Percentiles rank a stretch among this genome's conserved stretches.
These are phyloP conservation scores for Pichia cactophila DNA, from an alignment of 1,139 yeast species.

Conservation along the genomic window DNA sequence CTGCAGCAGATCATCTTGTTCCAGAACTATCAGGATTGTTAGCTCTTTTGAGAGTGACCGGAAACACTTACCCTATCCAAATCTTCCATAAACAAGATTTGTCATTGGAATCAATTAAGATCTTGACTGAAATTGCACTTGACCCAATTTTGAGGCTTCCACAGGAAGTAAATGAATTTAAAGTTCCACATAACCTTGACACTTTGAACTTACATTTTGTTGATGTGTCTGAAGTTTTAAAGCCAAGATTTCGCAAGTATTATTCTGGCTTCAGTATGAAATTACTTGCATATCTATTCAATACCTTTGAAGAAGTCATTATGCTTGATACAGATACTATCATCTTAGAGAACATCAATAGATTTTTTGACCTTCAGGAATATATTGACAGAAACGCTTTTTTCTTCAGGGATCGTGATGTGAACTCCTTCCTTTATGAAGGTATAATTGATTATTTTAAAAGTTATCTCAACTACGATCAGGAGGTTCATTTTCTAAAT, in stretches of 20 bases:
- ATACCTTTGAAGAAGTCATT: conserved; percentile 43
- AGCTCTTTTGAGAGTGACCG: conserved; percentile 38
- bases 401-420: conserved; percentile 38
- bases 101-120: conserved; percentile 23
- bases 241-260: conserved; percentile 26
- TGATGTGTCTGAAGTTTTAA: conserved; percentile 33
- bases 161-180: conserved; percentile 15
- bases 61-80: conserved; percentile 47
- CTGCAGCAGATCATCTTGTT: conserved; percentile 39
- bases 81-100: conserved; percentile 42
- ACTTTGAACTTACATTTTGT: conserved; percentile 42
- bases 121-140: conserved; percentile 32
- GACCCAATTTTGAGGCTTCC: conserved; percentile 28
- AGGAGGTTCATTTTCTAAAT: conserved; percentile 21
- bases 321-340: conserved; percentile 51
- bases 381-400: conserved; percentile 30
- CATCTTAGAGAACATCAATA: conserved; percentile 34
- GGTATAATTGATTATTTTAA: conserved; percentile 44
- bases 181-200: conserved; percentile 20
- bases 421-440: conserved; percentile 28
- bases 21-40: conserved; percentile 40
- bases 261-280: conserved; percentile 42
- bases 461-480: conserved; percentile 35
- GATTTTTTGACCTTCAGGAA: conserved; percentile 30
- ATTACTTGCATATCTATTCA: conserved; percentile 40